phyloP scores from a whole-genome alignment of 805 yeast genomes.

The Sugiyamaella qingdaonensis region DNA sequence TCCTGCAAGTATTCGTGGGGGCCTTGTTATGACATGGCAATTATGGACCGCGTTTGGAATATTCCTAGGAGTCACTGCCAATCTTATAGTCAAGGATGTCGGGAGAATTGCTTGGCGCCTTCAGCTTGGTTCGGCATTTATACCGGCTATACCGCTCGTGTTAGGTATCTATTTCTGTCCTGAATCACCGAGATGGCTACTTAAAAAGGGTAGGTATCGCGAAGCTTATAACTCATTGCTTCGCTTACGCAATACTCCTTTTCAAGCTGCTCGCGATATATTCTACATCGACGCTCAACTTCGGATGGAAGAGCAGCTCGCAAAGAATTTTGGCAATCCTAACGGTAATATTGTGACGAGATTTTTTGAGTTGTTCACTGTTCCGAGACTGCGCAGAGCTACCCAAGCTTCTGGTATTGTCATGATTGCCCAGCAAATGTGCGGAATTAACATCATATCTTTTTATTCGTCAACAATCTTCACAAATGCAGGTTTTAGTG shows the following conservation, averaged over 20 bases:
- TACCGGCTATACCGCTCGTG: slow-evolving; percentile 52
- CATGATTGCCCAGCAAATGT: slow-evolving; percentile 86
- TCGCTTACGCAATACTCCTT: slow-evolving; percentile 41
- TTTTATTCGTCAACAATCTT: slow-evolving; percentile 78
- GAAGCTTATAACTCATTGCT: slow-evolving; percentile 48
- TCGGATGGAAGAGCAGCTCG: slow-evolving; percentile 35
- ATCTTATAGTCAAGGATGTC: slow-evolving; percentile 49
- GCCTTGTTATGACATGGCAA: slow-evolving; percentile 65
- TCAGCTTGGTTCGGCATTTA: slow-evolving; percentile 58
- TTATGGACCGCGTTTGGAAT: slow-evolving; percentile 67
- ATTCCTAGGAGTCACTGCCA: slow-evolving; percentile 57
- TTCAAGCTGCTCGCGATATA: slow-evolving; percentile 61
- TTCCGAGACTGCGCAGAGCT: slow-evolving; percentile 80
- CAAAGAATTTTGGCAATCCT: slow-evolving; percentile 6
- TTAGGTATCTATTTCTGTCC: slow-evolving; percentile 51
- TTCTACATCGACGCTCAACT: slow-evolving; percentile 51
- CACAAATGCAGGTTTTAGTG: slow-evolving; percentile 54
- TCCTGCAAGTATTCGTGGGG: slow-evolving; percentile 54
- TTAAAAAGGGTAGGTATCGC: slow-evolving; percentile 45
- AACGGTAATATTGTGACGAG: slow-evolving; percentile 24
- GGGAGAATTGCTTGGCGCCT: slow-evolving; percentile 47
- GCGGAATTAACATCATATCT: slow-evolving; percentile 84
- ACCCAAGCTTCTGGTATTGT: slow-evolving; percentile 72
- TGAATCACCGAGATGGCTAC: slow-evolving; percentile 65
- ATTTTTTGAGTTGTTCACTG: slow-evolving; percentile 45